A percentile compares a stretch with the other conserved stretches of the same genome.
These are phyloP conservation scores for Moringa oleifera DNA, from an alignment of 345 rosid species.

Conservation along the genomic window DNA sequence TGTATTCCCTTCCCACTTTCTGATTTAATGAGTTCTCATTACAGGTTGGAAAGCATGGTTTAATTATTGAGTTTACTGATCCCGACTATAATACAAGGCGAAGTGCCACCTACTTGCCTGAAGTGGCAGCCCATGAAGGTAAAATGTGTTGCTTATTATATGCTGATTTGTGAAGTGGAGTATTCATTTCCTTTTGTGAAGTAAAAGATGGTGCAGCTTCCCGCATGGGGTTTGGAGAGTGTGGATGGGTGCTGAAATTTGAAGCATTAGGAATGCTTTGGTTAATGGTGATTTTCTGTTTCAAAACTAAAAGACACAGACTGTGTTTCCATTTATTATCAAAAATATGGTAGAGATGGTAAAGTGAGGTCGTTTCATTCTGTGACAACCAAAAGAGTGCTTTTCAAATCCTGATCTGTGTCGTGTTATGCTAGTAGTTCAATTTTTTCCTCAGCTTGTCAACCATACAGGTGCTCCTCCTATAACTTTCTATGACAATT, in stretches of 20 bases:
- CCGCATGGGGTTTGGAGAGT: too few species aligned
- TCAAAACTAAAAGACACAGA: too few species aligned
- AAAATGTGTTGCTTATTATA: conserved; percentile 2
- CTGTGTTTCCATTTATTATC: too few species aligned
- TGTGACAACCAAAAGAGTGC: too few species aligned
- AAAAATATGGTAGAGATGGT: too few species aligned
- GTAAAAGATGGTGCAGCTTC: too few species aligned
- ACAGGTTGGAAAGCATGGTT: conserved; percentile 90
- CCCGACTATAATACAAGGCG: conserved; percentile 60
- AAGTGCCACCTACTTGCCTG: conserved; percentile 94
- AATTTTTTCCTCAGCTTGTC: too few species aligned
- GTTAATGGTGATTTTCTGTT: too few species aligned
- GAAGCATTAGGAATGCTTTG: too few species aligned
- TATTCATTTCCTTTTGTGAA: background rate
- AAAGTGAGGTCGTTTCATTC: background rate
- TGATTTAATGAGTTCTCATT: conserved; percentile 12
- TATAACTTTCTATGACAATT: too few species aligned
- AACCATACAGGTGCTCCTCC: too few species aligned
- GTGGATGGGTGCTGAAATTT: too few species aligned
- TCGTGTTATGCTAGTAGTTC: background rate
- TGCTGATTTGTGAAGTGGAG: background rate
- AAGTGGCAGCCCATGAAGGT: conserved; percentile 99
- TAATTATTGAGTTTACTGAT: conserved; percentile 84
- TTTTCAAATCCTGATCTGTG: background rate
- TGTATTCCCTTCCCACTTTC: conserved; percentile 3